Conservation (phyloP, 2,329 filamentous ascomycete genomes). For the Truncatella angustata region DNA sequence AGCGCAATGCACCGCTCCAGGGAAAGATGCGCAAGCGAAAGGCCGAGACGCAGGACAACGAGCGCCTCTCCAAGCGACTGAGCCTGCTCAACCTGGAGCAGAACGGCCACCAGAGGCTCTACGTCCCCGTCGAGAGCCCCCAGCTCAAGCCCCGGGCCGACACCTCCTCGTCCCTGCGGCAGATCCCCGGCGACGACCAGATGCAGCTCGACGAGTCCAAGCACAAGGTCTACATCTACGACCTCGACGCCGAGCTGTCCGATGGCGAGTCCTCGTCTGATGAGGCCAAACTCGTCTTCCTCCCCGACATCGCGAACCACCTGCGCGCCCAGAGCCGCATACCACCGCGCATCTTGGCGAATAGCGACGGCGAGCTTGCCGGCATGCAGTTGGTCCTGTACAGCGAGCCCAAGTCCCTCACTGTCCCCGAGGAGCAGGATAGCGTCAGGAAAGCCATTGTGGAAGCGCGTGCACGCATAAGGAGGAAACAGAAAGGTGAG, state of each 20-base stretch:
- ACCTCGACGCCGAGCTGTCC: conserved; percentile 83
- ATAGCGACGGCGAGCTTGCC: conserved; percentile 52
- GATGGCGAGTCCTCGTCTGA: conserved; percentile 45
- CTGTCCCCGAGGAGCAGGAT: conserved; percentile 71
- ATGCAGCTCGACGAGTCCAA: conserved; percentile 86
- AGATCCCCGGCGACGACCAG: conserved; percentile 45
- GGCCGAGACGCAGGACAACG: conserved; percentile 57
- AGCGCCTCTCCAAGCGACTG: conserved; percentile 82
- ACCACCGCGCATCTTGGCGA: conserved; percentile 62
- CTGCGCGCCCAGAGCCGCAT: conserved; percentile 69
- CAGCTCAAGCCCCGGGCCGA: conserved; percentile 20
- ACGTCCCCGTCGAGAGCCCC: conserved; percentile 60
- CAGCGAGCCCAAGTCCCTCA: conserved; percentile 72
- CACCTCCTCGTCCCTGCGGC: conserved; percentile 16
- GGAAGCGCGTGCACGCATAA: conserved; percentile 68
- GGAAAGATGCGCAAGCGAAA: conserved; percentile 55
- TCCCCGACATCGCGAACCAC: conserved; percentile 82
- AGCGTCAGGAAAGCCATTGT: conserved; percentile 80
- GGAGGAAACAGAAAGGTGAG: conserved; percentile 49
- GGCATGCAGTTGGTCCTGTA: conserved; percentile 82
- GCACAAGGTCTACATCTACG: conserved; percentile 86
- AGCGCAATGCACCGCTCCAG: conserved; percentile 11
- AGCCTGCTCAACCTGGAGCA: conserved; percentile 77
- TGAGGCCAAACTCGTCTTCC: conserved; percentile 68
- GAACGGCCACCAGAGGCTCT: conserved; percentile 58